Base-by-base conservation (phyloP, 768 basidiomycete species). In the Nevesoporus exiguus region DNA sequence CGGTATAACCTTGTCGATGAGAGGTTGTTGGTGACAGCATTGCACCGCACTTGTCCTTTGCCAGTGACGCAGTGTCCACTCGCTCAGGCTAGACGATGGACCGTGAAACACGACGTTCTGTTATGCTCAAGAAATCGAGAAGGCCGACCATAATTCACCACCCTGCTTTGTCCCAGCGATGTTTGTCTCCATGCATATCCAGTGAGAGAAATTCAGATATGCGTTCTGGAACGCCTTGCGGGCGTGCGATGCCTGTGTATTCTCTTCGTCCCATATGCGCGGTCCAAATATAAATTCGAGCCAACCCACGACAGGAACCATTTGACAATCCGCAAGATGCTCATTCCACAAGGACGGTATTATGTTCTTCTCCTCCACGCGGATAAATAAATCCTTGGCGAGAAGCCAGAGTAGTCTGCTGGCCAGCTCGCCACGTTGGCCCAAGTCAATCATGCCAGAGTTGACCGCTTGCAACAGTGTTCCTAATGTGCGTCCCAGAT, bases 151-250 rank as follows among this genome's bases (percentile, higher is more conserved):
- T 5, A 48, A n/a, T 22, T 36, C 41, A 9, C 17, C 24, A 2
- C 22, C 29, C 11, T 45, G 34, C 17, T 30, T 15, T 8, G 52
- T 40, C n/a, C 40, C 47, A 15, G 29, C 14, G 5, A 64, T 33
- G n/a, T 54, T 43, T 10, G 17, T 29, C 7, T 46, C 27, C 60
- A 64, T 64, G 5, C 42, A 42, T 15, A 59, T 9, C 55, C 59
- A 58, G 29, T 64, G 58, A 9, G 49, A 64, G 19, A 63, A 54
- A 21, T 55, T 46, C 8, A 57, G 1, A 27, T 55, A 60, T 1
- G 56, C 60, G 19, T 59, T 19, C n/a, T 53, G 1, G 22, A 66
- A 57, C 10, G 2, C 29, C 3, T 40, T 7, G 29, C 47, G 49
- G 15, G 53, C 52, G 4, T 34, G 4, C 22, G 37, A 51, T 33